Evolutionary conservation across 495 filamentous ascomycete genomes (phyloP), one percentile per base, ranked within the genome.

Genomic region (Parathielavia hyrcaniae): DNA sequence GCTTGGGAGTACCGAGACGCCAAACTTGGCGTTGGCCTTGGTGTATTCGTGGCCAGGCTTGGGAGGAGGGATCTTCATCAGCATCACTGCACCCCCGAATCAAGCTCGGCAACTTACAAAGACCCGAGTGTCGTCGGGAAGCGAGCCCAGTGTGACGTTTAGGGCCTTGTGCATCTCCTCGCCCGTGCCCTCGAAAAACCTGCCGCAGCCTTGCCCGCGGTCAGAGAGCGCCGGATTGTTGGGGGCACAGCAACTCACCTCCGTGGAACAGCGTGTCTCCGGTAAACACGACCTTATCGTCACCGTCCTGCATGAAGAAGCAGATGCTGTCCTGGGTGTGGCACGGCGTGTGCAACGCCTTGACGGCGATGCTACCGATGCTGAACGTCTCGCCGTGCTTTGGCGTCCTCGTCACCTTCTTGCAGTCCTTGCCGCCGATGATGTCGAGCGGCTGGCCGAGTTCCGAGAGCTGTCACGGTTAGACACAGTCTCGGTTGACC

Each of bases 281-380:
- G 0, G 93, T 97, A 69, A 98, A 98, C 20, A 97, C 89, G 10
- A 80, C 95, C 61, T 80, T 83, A 49, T 96, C 83, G 26, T 84
- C 76, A 12, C 81, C 84, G 65, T 97, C 93, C 70, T 95, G 81
- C 78, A 93, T 83, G 41, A 76, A 78, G 66, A 70, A 98, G 79
- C 93, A 97, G 63, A 98, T 96, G 66, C 90, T 96, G 71, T 98
- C 93, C 72, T 97, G 93, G 3, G 93, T 98, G 69, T 98, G 95
- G 69, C 93, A 98, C 4, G 93, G 93, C 9, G 93, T 98, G 73
- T 97, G 86, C 23, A 97, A 73, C n/a, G 88, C 88, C 66, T 83
- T 93, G 52, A 97, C 90, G 2, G 79, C 79, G 65, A 98, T 92
- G 54, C 86, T 81, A 56, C 95, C 93, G 57, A 97, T 84, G 62